Conservation (phyloP, 2,329 filamentous ascomycete genomes). For the Ceratocystis alfenasii region DNA sequence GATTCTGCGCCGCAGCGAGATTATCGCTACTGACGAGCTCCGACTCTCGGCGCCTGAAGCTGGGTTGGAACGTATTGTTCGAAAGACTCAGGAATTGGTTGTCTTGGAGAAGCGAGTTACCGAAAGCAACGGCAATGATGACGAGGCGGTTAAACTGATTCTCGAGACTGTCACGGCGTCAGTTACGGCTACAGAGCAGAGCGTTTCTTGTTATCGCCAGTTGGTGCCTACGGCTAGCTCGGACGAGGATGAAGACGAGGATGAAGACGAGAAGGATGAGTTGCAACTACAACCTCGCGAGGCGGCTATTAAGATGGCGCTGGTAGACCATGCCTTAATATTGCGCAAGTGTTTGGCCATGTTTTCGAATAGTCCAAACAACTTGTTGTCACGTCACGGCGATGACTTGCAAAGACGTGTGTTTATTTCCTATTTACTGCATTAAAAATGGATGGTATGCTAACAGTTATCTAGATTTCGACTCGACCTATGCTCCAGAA, state of each 20-base stretch:
- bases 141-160: conserved; percentile 54
- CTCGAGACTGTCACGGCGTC: conserved; percentile 67
- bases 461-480: conserved; percentile 40
- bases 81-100: conserved; percentile 79
- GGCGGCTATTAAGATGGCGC: conserved; percentile 67
- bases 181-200: conserved; percentile 63
- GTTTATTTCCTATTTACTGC: conserved; percentile 29
- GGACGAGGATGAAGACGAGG: conserved; percentile 28
- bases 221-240: conserved; percentile 47
- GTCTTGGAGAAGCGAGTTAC: conserved; percentile 60
- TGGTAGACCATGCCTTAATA: conserved; percentile 80
- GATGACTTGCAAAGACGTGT: conserved; percentile 54
- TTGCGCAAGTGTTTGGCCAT: conserved; percentile 68
- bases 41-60: conserved; percentile 66
- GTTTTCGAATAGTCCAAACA: conserved; percentile 53
- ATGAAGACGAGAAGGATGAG: conserved; percentile 32
- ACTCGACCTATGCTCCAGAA: conserved; percentile 52
- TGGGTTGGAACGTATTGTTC: conserved; percentile 78
- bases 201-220: conserved; percentile 64
- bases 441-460: conserved; percentile 6
- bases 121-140: conserved; percentile 48
- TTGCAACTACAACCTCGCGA: conserved; percentile 50
- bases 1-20: conserved; percentile 76
- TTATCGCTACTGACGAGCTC: conserved; percentile 55
- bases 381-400: conserved; percentile 42